Conservation (phyloP, 148 eudicot genomes). For the Oxyria digyna region DNA sequence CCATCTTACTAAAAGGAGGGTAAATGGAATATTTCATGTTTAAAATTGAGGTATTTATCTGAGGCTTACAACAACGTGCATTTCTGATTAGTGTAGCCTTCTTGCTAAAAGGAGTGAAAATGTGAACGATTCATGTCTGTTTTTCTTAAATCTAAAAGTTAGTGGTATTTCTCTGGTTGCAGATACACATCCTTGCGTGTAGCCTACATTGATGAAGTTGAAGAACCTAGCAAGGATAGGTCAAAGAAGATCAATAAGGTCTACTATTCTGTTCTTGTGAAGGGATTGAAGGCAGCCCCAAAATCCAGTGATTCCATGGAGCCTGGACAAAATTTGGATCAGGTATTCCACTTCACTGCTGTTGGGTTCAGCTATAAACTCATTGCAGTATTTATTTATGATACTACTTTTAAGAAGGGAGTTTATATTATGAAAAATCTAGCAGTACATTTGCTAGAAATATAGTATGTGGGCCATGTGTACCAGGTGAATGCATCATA, state of each 20-base stretch:
- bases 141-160: not conserved
- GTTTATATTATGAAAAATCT: not conserved
- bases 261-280: slow-evolving; percentile 81
- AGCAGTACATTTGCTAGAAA: not conserved
- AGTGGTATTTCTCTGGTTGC: slow-evolving; percentile 10
- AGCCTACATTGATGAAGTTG: slow-evolving; percentile 96
- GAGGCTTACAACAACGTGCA: slow-evolving; percentile 79
- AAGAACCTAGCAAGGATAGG: slow-evolving; percentile 64
- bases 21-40: not conserved
- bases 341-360: slow-evolving; percentile 27
- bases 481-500: not conserved
- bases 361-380: not conserved
- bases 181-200: slow-evolving; percentile 97
- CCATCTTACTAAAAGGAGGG: not conserved
- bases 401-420: not conserved
- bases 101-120: not conserved
- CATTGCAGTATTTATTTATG: not conserved
- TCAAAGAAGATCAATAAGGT: slow-evolving; percentile 46
- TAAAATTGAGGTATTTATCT: slow-evolving; percentile 5
- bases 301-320: slow-evolving; percentile 56
- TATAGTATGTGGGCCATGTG: not conserved
- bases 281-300: slow-evolving; percentile 39
- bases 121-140: not conserved
- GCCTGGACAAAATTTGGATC: slow-evolving; percentile 70
- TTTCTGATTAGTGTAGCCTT: not conserved